phyloP scores from a whole-genome alignment of 192 early-diverging fungal genomes.

The Coemansia sp. region DNA sequence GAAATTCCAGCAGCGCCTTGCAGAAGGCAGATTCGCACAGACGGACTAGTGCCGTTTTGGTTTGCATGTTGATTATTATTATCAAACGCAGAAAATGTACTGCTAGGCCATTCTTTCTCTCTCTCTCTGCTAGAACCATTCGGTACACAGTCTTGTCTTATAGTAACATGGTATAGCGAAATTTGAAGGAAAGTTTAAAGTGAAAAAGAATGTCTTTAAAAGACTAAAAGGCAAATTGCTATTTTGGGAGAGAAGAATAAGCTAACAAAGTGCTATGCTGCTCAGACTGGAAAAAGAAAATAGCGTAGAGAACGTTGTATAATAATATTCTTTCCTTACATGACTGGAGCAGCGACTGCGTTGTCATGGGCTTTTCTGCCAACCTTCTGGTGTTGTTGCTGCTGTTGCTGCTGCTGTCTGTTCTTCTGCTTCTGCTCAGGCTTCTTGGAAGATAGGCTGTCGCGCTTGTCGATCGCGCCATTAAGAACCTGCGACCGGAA shows the following conservation, averaged over 20 bases:
- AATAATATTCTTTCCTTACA: conserved; percentile 13
- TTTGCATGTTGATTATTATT: background rate
- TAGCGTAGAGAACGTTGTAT: no score
- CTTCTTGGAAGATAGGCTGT: conserved; percentile 38
- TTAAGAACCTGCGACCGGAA: conserved; percentile 89
- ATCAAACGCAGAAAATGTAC: background rate
- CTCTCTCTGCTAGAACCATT: background rate
- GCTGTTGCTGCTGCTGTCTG: conserved; percentile 26
- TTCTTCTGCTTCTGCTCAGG: conserved; percentile 31
- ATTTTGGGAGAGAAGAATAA: background rate
- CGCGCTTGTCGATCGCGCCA: conserved; percentile 86
- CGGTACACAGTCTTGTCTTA: no score
- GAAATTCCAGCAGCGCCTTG: conserved; percentile 63
- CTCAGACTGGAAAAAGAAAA: no score
- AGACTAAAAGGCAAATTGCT: conserved; percentile 5
- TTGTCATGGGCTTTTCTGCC: conserved; percentile 30
- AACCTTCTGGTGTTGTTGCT: conserved; percentile 28
- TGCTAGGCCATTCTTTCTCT: no score
- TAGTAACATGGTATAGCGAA: background rate
- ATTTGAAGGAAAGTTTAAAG: background rate
- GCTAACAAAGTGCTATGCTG: background rate
- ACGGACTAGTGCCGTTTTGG: conserved; percentile 6
- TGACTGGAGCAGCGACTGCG: conserved; percentile 23
- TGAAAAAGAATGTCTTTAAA: background rate
- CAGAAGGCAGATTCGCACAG: conserved; percentile 59